Evolutionary conservation across 768 basidiomycete species (phyloP).

Genomic region (Phaeotremella skinneri): DNA sequence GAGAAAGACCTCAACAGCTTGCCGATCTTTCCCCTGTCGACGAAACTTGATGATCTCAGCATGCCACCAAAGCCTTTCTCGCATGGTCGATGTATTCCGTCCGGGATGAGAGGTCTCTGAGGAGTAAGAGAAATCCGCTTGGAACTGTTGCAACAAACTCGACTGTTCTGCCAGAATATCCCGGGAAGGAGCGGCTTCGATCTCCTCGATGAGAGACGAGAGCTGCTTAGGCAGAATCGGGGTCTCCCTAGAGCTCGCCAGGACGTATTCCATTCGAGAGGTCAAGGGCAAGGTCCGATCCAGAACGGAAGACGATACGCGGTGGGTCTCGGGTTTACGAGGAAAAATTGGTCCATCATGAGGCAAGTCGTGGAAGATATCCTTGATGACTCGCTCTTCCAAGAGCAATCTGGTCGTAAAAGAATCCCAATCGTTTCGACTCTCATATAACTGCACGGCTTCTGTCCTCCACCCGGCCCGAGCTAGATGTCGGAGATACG

Average conservation of each 20-base stretch:
- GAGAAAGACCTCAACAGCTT: slow-evolving; percentile 15
- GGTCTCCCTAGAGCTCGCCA: neutral
- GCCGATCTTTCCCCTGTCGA: slow-evolving; percentile 8
- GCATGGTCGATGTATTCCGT: slow-evolving; percentile 3
- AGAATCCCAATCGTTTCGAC: slow-evolving; percentile 16
- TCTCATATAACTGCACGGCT: slow-evolving; percentile 11
- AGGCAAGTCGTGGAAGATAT: no score
- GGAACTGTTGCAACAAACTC: slow-evolving; percentile 1
- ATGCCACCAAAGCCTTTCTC: slow-evolving; percentile 15
- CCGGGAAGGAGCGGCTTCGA: neutral
- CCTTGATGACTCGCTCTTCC: no score
- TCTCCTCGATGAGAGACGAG: slow-evolving; percentile 2
- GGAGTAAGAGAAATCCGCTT: slow-evolving; percentile 5
- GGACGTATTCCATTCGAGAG: neutral
- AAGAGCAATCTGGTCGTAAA: slow-evolving; percentile 18
- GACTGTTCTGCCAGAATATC: slow-evolving; percentile 4
- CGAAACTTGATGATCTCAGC: slow-evolving; percentile 20
- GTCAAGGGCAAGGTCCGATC: neutral
- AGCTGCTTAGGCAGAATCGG: slow-evolving; percentile 4
- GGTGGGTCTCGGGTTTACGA: no score
- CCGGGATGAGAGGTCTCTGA: neutral
- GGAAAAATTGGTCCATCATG: no score
- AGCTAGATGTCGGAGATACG: slow-evolving; percentile 18
- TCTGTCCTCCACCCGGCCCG: slow-evolving; percentile 28
- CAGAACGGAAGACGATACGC: no score